phyloP scores from a whole-genome alignment of 345 rosid genomes.

The Eucalyptus tenuipes region DNA sequence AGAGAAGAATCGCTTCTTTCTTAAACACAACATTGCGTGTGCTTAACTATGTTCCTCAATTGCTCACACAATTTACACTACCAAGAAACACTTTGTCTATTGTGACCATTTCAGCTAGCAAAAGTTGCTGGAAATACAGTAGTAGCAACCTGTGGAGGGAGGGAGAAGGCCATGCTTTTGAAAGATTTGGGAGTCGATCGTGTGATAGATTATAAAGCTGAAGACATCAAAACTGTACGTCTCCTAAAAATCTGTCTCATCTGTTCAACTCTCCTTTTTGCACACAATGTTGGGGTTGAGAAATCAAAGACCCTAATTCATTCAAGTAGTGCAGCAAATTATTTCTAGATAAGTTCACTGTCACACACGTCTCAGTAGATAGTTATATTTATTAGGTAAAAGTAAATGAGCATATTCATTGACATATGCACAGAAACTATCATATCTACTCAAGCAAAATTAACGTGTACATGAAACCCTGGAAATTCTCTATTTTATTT shows the following conservation, averaged over 20 bases:
- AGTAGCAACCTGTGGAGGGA: constrained; percentile 92
- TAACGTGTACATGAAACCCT: neutral
- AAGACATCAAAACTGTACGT: constrained; percentile 73
- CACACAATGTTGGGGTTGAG: neutral
- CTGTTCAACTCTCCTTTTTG: neutral
- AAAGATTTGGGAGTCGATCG: constrained; percentile 78
- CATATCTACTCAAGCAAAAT: neutral
- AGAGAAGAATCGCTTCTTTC: neutral
- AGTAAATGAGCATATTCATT: neutral
- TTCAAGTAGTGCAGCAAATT: neutral
- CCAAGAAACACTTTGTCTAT: neutral
- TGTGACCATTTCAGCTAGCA: constrained; percentile 51
- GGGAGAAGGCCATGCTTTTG: constrained; percentile 68
- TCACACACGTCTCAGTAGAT: neutral
- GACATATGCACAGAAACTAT: neutral
- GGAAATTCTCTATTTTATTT: neutral
- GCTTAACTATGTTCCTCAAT: neutral
- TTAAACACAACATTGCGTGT: neutral
- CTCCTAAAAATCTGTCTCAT: neutral
- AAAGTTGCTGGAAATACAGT: constrained; percentile 78
- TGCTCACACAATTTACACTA: neutral
- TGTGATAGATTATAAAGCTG: constrained; percentile 77
- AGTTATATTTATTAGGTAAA: neutral
- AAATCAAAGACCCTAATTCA: neutral
- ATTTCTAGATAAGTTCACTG: neutral